Evolutionary conservation across 768 basidiomycete genomes (phyloP), one percentile per base, ranked within the genome.

Genomic region (Auricularia heimuer): DNA sequence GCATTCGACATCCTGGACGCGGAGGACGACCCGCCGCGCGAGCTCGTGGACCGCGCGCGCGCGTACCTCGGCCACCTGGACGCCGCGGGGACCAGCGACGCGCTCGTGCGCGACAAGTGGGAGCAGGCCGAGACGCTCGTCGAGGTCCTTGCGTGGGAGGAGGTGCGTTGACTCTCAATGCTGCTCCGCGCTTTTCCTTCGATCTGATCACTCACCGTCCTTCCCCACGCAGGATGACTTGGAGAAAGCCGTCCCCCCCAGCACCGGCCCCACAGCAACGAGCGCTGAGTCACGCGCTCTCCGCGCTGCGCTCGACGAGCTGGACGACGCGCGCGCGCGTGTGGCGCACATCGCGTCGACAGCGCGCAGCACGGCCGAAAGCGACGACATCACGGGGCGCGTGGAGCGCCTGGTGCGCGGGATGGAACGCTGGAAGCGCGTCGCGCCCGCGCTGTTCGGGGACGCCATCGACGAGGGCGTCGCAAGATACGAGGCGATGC

Each of bases 1-100:
- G 86, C 92, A 0, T 82, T 94, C 78, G 93, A 94, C 69, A 85
- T 95, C 24, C 77, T 99, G n/a, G 94, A 96, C 69, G 85, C 83
- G 54, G 95, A 97, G 75, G 90, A 89, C 69, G 84, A 90, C 69
- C 92, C 90, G 29, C 97, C 96, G 67, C 73, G 75, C 21, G 85
- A 89, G 35, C 79, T 96, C 4, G 81, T 87, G 18, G 80, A 81
- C 64, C 90, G 90, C 69, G 87, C 87, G 18, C 78, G 82, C 66
- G 81, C 86, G 62, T 95, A 94, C 70, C 81, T 86, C 12, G 77
- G 70, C n/a, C 85, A 93, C 18, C 78, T 98, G 3, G 77, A 77
- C 0, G 83, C 89, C 66, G 96, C 94, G 0, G 76, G 78, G 0
- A 82, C 81, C 37, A 93, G 91, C 70, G 94, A 98, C 71, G 84